phyloP scores from a whole-genome alignment of 2,329 filamentous ascomycete species.

The Elsinoe ampelina region DNA sequence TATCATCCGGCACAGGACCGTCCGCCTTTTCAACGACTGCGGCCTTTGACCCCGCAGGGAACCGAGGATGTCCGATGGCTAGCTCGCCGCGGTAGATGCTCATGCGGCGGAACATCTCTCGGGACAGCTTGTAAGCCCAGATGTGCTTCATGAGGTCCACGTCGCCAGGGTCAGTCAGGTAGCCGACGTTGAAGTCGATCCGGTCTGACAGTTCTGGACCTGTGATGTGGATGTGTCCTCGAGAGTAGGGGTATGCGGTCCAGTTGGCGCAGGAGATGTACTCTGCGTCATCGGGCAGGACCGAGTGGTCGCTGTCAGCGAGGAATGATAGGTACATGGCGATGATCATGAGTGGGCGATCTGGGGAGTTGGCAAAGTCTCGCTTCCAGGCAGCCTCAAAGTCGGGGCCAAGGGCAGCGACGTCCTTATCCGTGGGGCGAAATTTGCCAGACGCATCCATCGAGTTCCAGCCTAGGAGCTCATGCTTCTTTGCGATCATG shows the following conservation, averaged over 20 bases:
- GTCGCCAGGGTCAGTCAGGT: slow-evolving; percentile 42
- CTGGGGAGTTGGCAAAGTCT: slow-evolving; percentile 41
- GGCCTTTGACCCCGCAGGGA: slow-evolving; percentile 38
- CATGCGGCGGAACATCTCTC: slow-evolving; percentile 51
- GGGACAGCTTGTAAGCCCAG: slow-evolving; percentile 57
- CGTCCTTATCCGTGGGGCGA: slow-evolving; percentile 45
- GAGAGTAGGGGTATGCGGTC: slow-evolving; percentile 52
- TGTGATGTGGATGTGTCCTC: slow-evolving; percentile 52
- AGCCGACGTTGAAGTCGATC: slow-evolving; percentile 50
- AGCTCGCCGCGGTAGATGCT: slow-evolving; percentile 40
- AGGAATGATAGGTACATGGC: slow-evolving; percentile 29
- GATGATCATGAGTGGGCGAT: slow-evolving; percentile 43
- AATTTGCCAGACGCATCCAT: slow-evolving; percentile 49
- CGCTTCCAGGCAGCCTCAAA: slow-evolving; percentile 48
- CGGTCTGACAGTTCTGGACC: slow-evolving; percentile 36
- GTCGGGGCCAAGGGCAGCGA: slow-evolving; percentile 43
- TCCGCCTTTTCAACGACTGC: slow-evolving; percentile 26
- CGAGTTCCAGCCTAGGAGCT: slow-evolving; percentile 49
- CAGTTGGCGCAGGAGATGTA: slow-evolving; percentile 47
- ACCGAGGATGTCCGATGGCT: slow-evolving; percentile 30
- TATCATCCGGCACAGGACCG: slow-evolving; percentile 32
- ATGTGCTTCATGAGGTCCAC: slow-evolving; percentile 46
- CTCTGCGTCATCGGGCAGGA: slow-evolving; percentile 33
- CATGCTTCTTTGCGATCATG: slow-evolving; percentile 36
- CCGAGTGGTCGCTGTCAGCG: slow-evolving; percentile 22